These are phyloP conservation scores for Crinitomyces ghanaensis DNA, from an alignment of 805 yeast species.

Conservation along the genomic window DNA sequence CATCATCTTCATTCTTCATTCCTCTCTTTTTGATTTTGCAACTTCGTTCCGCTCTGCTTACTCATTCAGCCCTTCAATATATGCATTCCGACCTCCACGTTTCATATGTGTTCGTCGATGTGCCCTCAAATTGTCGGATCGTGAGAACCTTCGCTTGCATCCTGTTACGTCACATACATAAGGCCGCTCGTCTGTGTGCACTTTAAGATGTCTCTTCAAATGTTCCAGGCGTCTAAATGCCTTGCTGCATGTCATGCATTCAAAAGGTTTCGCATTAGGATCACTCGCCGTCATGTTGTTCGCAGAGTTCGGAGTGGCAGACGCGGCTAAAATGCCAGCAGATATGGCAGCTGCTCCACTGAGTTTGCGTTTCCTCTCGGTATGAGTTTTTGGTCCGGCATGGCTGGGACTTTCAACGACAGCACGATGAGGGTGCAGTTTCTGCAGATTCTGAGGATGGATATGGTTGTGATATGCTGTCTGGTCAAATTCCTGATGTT, in stretches of 20 bases:
- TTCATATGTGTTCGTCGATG: conserved; percentile 59
- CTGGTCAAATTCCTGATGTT: background rate
- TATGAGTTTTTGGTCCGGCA: background rate
- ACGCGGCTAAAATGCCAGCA: background rate
- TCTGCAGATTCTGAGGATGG: background rate
- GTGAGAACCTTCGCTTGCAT: conserved; percentile 54
- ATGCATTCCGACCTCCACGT: conserved; percentile 31
- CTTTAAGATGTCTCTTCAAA: conserved; percentile 45
- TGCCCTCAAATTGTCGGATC: conserved; percentile 72
- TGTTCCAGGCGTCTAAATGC: conserved; percentile 33
- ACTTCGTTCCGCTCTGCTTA: background rate
- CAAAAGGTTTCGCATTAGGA: conserved; percentile 1
- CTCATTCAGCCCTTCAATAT: conserved; percentile 27
- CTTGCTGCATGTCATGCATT: conserved; percentile 28
- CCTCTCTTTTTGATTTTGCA: background rate
- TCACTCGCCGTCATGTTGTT: too few species aligned
- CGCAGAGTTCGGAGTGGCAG: background rate
- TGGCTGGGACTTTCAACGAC: background rate
- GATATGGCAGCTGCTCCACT: too few species aligned
- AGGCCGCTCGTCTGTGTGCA: conserved; percentile 75
- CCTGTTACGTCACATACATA: conserved; percentile 44
- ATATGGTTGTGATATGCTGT: background rate
- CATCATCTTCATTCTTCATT: background rate
- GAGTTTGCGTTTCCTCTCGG: too few species aligned
- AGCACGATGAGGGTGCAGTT: background rate